Conservation (phyloP, 306 rosid species). For the Medicago arabica region DNA sequence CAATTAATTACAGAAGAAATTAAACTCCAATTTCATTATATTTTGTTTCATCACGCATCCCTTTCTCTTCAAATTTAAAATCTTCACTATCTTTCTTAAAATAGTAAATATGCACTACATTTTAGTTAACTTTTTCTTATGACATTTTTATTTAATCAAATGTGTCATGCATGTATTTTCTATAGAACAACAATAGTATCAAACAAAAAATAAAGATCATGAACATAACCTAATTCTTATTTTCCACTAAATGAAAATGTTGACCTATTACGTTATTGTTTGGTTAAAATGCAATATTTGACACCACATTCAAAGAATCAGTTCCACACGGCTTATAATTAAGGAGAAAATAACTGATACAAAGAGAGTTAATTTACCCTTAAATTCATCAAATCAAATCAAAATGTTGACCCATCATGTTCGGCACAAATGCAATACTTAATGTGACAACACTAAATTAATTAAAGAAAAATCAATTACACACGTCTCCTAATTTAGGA, state of each 20-base stretch:
- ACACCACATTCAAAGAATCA: slow-evolving; percentile 10
- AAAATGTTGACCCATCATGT: background rate
- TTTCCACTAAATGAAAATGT: background rate
- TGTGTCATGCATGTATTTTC: too few relatives aligned
- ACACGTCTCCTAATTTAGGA: background rate
- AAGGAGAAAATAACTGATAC: background rate
- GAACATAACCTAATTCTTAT: background rate
- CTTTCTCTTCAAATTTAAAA: too few relatives aligned
- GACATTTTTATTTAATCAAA: too few relatives aligned
- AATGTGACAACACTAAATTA: background rate
- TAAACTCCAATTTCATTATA: background rate
- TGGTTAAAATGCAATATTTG: slow-evolving; percentile 11
- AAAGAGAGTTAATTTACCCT: background rate
- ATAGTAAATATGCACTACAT: too few relatives aligned
- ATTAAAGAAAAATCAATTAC: slow-evolving; percentile 1
- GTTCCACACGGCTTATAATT: background rate
- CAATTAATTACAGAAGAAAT: background rate
- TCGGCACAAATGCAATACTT: slow-evolving; percentile 20
- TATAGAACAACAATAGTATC: too few relatives aligned
- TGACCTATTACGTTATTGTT: background rate
- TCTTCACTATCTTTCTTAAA: too few relatives aligned
- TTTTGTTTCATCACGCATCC: too few relatives aligned
- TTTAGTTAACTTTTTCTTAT: too few relatives aligned
- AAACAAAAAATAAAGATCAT: too few relatives aligned
- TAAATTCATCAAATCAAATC: slow-evolving; percentile 14